Conservation (phyloP, 495 filamentous ascomycete species). For the Daldinia grandis region DNA sequence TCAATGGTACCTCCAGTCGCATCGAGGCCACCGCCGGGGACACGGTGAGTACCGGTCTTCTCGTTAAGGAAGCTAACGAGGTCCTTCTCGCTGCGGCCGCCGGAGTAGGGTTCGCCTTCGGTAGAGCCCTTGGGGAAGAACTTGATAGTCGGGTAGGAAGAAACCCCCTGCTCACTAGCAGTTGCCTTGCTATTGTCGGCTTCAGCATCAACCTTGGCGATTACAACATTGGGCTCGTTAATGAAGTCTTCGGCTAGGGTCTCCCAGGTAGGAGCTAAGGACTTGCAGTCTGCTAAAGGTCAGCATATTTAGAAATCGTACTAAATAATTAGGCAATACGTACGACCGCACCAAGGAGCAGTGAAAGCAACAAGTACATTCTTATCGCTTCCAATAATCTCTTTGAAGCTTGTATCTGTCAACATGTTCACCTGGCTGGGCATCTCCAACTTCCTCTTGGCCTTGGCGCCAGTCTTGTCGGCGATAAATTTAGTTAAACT, state of each 20-base stretch:
- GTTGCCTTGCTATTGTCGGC: constrained; percentile 80
- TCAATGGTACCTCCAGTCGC: constrained; percentile 82
- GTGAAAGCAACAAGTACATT: constrained; percentile 96
- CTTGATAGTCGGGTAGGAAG: constrained; percentile 95
- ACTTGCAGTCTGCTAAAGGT: constrained; percentile 85
- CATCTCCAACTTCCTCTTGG: constrained; percentile 71
- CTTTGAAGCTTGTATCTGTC: constrained; percentile 80
- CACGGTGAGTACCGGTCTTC: constrained; percentile 88
- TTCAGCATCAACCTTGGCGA: constrained; percentile 96
- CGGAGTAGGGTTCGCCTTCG: constrained; percentile 74
- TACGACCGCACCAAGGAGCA: constrained; percentile 96
- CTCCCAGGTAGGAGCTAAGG: constrained; percentile 90
- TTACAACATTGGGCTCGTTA: constrained; percentile 76
- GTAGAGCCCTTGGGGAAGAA: constrained; percentile 93
- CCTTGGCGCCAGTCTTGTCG: constrained; percentile 86
- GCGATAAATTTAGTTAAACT: constrained; percentile 80
- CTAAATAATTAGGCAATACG: constrained; percentile 51
- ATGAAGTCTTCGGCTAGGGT: constrained; percentile 82
- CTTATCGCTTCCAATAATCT: constrained; percentile 82
- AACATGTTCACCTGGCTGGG: constrained; percentile 81
- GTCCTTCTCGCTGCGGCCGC: constrained; percentile 79
- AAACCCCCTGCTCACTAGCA: constrained; percentile 78
- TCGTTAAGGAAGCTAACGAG: constrained; percentile 85
- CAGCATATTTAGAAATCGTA: constrained; percentile 34
- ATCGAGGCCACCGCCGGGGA: constrained; percentile 81